A percentile compares a stretch with the other conserved stretches of the same genome.
phyloP scores from a whole-genome alignment of 805 yeast genomes.

The Wickerhamiella alocasiicola region DNA sequence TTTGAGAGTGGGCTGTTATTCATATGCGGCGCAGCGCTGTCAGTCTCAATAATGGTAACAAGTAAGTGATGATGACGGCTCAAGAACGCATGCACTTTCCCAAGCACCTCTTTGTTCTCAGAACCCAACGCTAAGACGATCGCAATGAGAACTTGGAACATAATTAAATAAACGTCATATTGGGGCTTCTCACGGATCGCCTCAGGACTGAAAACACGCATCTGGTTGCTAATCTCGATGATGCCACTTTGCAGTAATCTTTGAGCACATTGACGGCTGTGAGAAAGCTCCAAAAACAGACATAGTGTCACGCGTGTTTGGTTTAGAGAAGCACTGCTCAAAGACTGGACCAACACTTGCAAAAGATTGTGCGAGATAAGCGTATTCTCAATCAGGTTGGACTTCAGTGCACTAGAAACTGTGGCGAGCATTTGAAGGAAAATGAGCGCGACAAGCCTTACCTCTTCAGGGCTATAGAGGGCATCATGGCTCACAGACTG shows the following conservation, averaged over 20 bases:
- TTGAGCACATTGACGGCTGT: conserved; percentile 64
- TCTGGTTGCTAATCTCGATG: conserved; percentile 46
- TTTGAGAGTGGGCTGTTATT: conserved; percentile 22
- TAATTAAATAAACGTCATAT: conserved; percentile 58
- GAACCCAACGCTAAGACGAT: conserved; percentile 66
- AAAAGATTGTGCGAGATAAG: conserved; percentile 57
- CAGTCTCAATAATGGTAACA: conserved; percentile 51
- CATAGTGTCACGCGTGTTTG: conserved; percentile 62
- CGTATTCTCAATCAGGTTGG: conserved; percentile 45
- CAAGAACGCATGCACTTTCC: conserved; percentile 41
- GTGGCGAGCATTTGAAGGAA: conserved; percentile 56
- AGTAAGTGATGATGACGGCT: conserved; percentile 41
- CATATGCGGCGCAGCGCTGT: conserved; percentile 25
- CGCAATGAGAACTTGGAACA: conserved; percentile 60
- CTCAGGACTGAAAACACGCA: conserved; percentile 50
- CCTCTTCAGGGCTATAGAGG: conserved; percentile 61
- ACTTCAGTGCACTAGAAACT: conserved; percentile 38
- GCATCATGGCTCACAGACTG: conserved; percentile 66
- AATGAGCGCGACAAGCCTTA: conserved; percentile 63
- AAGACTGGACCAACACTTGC: conserved; percentile 48
- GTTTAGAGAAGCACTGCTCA: conserved; percentile 30
- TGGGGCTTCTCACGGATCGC: conserved; percentile 62
- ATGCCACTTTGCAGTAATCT: conserved; percentile 63
- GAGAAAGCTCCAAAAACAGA: conserved; percentile 61
- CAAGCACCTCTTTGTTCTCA: conserved; percentile 47